phyloP scores from a whole-genome alignment of 179 eudicot genomes.

The Drosera spatulata region DNA sequence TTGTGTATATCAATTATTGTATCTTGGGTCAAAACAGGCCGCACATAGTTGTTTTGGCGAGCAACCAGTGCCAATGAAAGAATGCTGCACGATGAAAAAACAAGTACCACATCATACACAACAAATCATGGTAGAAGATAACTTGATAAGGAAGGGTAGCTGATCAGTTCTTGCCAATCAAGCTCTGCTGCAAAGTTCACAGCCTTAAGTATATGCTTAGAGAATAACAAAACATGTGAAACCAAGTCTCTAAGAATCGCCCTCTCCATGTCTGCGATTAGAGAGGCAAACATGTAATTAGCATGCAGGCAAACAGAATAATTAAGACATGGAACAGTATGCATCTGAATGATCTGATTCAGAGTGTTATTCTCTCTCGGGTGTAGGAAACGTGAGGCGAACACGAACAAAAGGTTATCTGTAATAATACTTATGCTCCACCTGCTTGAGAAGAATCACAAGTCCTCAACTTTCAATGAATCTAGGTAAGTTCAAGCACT shows the following conservation, averaged over 20 bases:
- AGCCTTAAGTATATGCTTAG: conserved; percentile 62
- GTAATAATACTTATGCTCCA: too few species aligned
- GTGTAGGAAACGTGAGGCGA: too few species aligned
- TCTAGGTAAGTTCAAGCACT: conserved; percentile 5
- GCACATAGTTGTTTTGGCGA: conserved; percentile 86
- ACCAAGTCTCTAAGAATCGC: conserved; percentile 89
- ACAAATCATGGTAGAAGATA: too few species aligned
- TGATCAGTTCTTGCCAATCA: conserved; percentile 43
- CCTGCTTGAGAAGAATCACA: too few species aligned
- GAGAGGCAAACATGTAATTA: neutral
- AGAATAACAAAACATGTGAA: conserved; percentile 63
- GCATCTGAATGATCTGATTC: too few species aligned
- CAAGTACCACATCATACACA: too few species aligned
- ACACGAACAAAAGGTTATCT: too few species aligned
- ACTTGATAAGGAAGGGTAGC: neutral
- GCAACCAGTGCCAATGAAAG: conserved; percentile 88
- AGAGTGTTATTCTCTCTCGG: too few species aligned
- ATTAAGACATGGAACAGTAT: too few species aligned
- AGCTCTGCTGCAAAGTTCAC: conserved; percentile 90
- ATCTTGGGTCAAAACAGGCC: conserved; percentile 74
- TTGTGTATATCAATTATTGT: conserved; percentile 73
- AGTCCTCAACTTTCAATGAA: too few species aligned
- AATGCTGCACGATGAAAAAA: conserved; percentile 22
- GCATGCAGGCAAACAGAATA: neutral
- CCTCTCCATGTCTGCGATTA: conserved; percentile 84